A percentile compares a stretch with the other conserved stretches of the same genome.
Evolutionary conservation across 768 basidiomycete species (phyloP).

Genomic region (Inosperma sp.): DNA sequence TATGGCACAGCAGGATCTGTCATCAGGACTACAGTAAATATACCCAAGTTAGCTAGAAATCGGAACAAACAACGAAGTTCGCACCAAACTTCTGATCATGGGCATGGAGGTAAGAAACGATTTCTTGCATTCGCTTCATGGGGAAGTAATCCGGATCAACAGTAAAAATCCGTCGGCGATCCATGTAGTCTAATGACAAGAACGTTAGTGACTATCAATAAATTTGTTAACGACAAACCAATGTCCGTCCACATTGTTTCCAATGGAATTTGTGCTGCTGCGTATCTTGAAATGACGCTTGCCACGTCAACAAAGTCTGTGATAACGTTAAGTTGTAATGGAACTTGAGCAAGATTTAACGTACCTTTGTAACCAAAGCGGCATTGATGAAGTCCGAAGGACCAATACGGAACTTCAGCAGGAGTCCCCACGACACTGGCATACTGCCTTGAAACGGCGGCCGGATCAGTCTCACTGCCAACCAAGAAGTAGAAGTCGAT

Average conservation of each 20-base stretch:
- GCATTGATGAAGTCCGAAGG: constrained; percentile 68
- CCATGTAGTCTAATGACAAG: constrained; percentile 56
- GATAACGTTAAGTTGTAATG: not conserved
- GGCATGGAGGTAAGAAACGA: constrained; percentile 55
- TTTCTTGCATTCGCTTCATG: constrained; percentile 55
- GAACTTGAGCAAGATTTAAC: constrained; percentile 11
- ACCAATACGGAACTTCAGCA: constrained; percentile 73
- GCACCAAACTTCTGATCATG: constrained; percentile 56
- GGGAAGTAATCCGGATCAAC: constrained; percentile 68
- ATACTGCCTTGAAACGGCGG: constrained; percentile 61
- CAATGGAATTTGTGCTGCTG: constrained; percentile 56
- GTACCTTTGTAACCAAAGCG: constrained; percentile 61
- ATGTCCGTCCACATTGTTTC: constrained; percentile 84
- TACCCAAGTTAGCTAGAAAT: not conserved
- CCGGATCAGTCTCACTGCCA: constrained; percentile 56
- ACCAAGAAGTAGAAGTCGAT: constrained; percentile 77
- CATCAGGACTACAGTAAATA: constrained; percentile 50
- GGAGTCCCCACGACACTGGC: constrained; percentile 60
- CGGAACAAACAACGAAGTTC: constrained; percentile 26
- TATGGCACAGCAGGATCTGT: constrained; percentile 67
- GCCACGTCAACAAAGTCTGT: constrained; percentile 61
- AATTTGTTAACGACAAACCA: constrained; percentile 29
- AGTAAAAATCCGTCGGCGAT: constrained; percentile 62
- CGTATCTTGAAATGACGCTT: constrained; percentile 57
- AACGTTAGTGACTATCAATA: not conserved